phyloP scores from a whole-genome alignment of 441 rosid species.

The Populus trichocarpa region DNA sequence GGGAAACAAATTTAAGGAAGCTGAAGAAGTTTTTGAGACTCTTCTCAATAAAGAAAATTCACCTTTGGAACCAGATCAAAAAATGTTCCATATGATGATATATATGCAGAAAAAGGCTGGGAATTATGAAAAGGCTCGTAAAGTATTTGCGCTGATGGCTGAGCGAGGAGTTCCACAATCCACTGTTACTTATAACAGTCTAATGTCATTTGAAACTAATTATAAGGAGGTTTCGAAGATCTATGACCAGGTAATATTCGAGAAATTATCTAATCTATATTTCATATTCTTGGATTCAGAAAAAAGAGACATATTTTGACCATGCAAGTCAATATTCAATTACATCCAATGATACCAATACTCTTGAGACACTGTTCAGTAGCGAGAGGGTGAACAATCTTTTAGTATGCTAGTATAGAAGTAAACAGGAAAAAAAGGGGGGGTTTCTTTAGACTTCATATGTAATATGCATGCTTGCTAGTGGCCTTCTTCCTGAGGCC shows the following conservation, averaged over 20 bases:
- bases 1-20: conserved; percentile 83
- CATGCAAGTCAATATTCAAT: no score
- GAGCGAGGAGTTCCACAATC: conserved; percentile 67
- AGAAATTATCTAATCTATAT: not conserved
- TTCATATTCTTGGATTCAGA: not conserved
- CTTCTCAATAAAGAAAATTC: conserved; percentile 65
- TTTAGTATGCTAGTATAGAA: not conserved
- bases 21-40: conserved; percentile 74
- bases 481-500: not conserved
- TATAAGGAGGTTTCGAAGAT: conserved; percentile 96
- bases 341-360: not conserved
- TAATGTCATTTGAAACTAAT: conserved; percentile 85
- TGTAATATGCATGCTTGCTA: not conserved
- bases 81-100: conserved; percentile 95
- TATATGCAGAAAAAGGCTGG: conserved; percentile 90
- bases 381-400: not conserved
- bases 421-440: not conserved
- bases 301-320: not conserved
- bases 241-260: conserved; percentile 73
- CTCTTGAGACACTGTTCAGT: not conserved
- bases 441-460: not conserved
- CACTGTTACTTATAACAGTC: conserved; percentile 82
- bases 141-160: conserved; percentile 66
- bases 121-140: conserved; percentile 77
- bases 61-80: conserved; percentile 80